Conservation (phyloP, 495 filamentous ascomycete genomes). For the Penicillium parvum region DNA sequence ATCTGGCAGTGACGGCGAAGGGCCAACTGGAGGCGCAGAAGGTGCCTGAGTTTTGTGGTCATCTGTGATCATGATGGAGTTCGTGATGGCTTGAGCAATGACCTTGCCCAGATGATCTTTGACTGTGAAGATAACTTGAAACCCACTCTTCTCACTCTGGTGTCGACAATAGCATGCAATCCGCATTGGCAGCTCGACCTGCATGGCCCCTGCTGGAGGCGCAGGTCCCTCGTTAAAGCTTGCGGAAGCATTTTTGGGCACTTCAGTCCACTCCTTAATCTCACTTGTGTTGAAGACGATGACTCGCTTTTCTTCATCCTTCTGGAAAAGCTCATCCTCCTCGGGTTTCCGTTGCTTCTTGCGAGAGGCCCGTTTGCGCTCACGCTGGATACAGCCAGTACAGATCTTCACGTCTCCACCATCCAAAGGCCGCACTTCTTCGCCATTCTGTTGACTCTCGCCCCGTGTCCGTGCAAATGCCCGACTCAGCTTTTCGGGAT, state of each 20-base stretch:
- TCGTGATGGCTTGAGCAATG: slow-evolving; percentile 78
- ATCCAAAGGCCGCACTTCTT: slow-evolving; percentile 69
- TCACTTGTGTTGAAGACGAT: slow-evolving; percentile 95
- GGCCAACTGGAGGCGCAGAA: slow-evolving; percentile 33
- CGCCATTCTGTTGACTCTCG: slow-evolving; percentile 31
- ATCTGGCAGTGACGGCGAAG: slow-evolving; percentile 38
- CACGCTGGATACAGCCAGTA: slow-evolving; percentile 72
- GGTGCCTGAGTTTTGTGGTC: slow-evolving; percentile 83
- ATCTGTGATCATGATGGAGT: slow-evolving; percentile 90
- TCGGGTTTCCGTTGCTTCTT: slow-evolving; percentile 85
- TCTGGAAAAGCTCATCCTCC: slow-evolving; percentile 73
- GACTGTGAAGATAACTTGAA: slow-evolving; percentile 90
- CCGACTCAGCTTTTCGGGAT: slow-evolving; percentile 54
- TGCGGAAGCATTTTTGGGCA: slow-evolving; percentile 36
- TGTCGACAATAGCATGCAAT: slow-evolving; percentile 97
- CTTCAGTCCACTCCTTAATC: slow-evolving; percentile 75
- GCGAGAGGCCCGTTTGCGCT: slow-evolving; percentile 81
- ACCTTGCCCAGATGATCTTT: slow-evolving; percentile 71
- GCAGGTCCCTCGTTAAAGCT: slow-evolving; percentile 31
- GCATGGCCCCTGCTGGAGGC: slow-evolving; percentile 58
- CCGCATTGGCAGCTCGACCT: slow-evolving; percentile 84
- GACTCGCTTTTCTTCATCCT: slow-evolving; percentile 71
- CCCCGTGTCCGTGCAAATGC: slow-evolving; percentile 64
- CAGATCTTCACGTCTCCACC: slow-evolving; percentile 87
- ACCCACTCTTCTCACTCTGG: slow-evolving; percentile 85